Base-by-base conservation (phyloP, 1,284 basidiomycete species). In the Tilletia indica region DNA sequence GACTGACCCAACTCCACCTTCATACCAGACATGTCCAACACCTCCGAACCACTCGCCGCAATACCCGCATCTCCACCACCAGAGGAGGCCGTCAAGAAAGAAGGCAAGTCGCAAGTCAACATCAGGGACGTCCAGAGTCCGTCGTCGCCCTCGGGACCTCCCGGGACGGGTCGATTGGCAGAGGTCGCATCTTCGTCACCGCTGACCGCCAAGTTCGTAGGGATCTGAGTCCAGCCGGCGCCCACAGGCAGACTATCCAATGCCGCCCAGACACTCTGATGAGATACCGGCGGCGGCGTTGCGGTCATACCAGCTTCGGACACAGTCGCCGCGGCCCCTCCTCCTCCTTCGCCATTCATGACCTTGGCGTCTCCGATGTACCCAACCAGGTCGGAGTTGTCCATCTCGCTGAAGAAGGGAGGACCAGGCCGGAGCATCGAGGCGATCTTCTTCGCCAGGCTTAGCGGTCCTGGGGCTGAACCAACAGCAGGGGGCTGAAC, bases 351-450 rank as follows among this genome's bases (percentile, higher is more conserved):
- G 64, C 77, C 78, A 67, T 80, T 80, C 80, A 81, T 81, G 25
- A 80, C 75, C 61, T 68, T 69, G 11, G 61, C 69, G 54, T 78
- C 76, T 39, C 74, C 73, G 67, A 81, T 76, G 34, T 71, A 73
- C 38, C 77, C 78, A 71, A 81, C 74, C 54, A 81, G 67, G 45
- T 78, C 78, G 11, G 77, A 74, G 58, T 78, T 80, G 12, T 74
- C 74, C 6, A 79, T 75, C n/a, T 72, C 72, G n/a, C 70, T 73
- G 70, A 78, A 81, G 69, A 81, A 81, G 1, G 80, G 80, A 12
- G 78, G 78, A 39, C 80, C 80, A 0, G 80, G 80, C 31, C 75
- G 73, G 69, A 81, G 76, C 73, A 81, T 75, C 14, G 72, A 74
- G 9, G 80, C 80, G 69, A 81, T 74, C 76, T 81, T 80, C 34